Evolutionary conservation across 306 rosid species (phyloP), one percentile per base, ranked within the genome.

Genomic region (Corylus americana): DNA sequence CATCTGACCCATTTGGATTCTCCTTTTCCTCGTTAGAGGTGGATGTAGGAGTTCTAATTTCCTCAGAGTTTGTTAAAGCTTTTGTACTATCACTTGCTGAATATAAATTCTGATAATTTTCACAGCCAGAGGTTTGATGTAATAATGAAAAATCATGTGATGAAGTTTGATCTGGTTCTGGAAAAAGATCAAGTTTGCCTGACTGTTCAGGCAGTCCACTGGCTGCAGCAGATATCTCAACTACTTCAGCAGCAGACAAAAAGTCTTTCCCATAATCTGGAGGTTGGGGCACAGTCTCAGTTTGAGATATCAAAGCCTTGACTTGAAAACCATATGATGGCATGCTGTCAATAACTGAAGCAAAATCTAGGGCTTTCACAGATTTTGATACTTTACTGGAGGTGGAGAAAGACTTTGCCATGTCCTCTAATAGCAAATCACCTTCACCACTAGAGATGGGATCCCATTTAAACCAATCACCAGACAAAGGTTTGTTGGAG

Each of bases 361-460:
- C 54, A 81, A 91, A 92, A 85, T 94, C 86, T 74, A 91, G 90
- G 85, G 95, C 88, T 84, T 88, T 92, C 68, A 80, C 76, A 66
- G 78, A 57, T 87, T 87, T 89, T 39, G 96, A 81, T 74, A 69
- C 84, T 59, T 89, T 78, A 74, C n/a, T 71, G 55, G 91, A 83
- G 77, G 85, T 77, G 70, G 80, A 68, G 78, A 86, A 87, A 57
- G 96, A 84, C 70, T 89, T 85, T 14, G 83, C 90, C 80, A 90
- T 73, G 80, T 93, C 94, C 39, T 90, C 97, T 82, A 91, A 82
- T 62, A 80, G 73, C 80, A 95, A 83, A 83, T 95, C 98, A 58
- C 99, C 98, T 78, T 89, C 88, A 35, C 98, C 97, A 73, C 92
- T 90, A 76, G 98, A 89, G 80, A 91, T 74, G 61, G 98, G 93